phyloP scores from a whole-genome alignment of 2,329 filamentous ascomycete species.

The Penicillium rolfsii region DNA sequence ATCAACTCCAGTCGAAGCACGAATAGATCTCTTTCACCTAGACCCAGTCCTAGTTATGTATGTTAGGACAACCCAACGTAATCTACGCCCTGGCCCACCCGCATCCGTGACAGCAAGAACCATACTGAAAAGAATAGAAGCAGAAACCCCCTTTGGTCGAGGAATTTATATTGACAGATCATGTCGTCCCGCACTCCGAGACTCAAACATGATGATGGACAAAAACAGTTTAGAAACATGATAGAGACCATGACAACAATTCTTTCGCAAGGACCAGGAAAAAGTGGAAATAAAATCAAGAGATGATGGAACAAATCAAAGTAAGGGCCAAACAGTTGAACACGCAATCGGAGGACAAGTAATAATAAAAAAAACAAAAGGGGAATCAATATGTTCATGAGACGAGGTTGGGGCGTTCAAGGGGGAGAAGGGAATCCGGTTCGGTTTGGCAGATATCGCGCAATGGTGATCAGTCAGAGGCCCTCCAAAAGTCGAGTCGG shows the following conservation, averaged over 20 bases:
- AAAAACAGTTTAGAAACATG: conserved; percentile 17
- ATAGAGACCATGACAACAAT: conserved; percentile 31
- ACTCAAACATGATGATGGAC: conserved; percentile 26
- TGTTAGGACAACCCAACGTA: neutral
- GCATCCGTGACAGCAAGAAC: neutral
- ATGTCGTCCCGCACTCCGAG: conserved; percentile 31
- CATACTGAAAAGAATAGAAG: conserved; percentile 3
- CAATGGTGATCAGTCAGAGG: conserved; percentile 9
- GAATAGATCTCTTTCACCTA: too few species aligned
- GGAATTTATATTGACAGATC: conserved; percentile 37
- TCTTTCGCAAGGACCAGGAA: conserved; percentile 32
- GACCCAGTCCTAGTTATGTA: neutral
- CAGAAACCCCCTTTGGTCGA: conserved; percentile 15
- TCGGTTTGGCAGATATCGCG: conserved; percentile 34
- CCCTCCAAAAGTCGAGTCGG: neutral
- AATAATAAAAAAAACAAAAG: conserved; percentile 35
- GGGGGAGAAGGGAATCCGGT: conserved; percentile 10
- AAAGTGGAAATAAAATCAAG: conserved; percentile 18
- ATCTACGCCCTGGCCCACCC: neutral
- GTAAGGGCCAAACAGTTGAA: conserved; percentile 8
- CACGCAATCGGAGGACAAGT: conserved; percentile 22
- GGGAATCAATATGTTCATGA: conserved; percentile 47
- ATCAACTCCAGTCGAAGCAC: too few species aligned
- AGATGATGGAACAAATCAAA: conserved; percentile 11
- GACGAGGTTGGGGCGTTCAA: conserved; percentile 42